Evolutionary conservation across 2,329 filamentous ascomycete genomes (phyloP).

Genomic region (Penicillium sp.): DNA sequence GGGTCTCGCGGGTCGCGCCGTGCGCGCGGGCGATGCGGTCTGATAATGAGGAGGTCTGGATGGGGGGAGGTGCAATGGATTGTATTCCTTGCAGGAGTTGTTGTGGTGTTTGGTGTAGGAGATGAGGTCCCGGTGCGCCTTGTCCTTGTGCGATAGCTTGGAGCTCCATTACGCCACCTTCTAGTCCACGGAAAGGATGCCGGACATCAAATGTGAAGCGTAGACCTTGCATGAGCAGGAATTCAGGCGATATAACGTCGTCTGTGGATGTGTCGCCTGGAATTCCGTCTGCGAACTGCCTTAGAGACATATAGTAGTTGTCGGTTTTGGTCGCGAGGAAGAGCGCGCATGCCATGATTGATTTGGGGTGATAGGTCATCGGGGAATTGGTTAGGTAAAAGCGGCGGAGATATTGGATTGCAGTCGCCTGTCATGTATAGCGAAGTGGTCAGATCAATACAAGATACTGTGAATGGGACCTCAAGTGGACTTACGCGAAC

Average conservation of each 20-base stretch:
- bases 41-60: slow-evolving; percentile 31
- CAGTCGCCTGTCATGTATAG: slow-evolving; percentile 61
- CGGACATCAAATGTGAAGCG: slow-evolving; percentile 91
- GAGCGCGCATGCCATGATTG: slow-evolving; percentile 84
- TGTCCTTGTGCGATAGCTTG: slow-evolving; percentile 66
- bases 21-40: slow-evolving; percentile 65
- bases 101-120: slow-evolving; percentile 31
- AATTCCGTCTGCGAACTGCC: slow-evolving; percentile 68
- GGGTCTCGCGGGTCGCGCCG: slow-evolving; percentile 67
- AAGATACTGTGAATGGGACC: background rate
- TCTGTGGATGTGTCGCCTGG: slow-evolving; percentile 72
- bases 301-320: slow-evolving; percentile 70
- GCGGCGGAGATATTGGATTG: slow-evolving; percentile 84
- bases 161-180: slow-evolving; percentile 83
- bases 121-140: slow-evolving; percentile 37
- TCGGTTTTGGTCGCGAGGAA: slow-evolving; percentile 95
- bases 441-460: background rate
- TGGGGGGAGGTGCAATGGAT: slow-evolving; percentile 31
- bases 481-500: slow-evolving; percentile 53
- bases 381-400: slow-evolving; percentile 96
- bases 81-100: slow-evolving; percentile 32
- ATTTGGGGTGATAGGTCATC: slow-evolving; percentile 92
- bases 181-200: slow-evolving; percentile 84
- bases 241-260: slow-evolving; percentile 86
- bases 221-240: slow-evolving; percentile 86